These are phyloP conservation scores for Anthostomella pinea DNA, from an alignment of 2,329 filamentous ascomycete genomes.

Conservation along the genomic window DNA sequence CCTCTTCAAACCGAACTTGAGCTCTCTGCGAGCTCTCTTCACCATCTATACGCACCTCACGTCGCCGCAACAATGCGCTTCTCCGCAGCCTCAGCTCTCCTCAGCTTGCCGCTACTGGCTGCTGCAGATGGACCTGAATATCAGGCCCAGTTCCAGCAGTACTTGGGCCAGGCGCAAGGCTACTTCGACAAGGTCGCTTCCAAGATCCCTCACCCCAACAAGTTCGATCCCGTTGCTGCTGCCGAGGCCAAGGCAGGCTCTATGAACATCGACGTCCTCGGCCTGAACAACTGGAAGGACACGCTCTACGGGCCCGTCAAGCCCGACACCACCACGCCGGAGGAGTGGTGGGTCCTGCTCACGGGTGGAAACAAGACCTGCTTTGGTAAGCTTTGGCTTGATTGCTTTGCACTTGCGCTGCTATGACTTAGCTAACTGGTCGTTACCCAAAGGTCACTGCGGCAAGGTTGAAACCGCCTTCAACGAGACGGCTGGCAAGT, in stretches of 20 bases:
- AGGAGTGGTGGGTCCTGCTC: constrained; percentile 74
- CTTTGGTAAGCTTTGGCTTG: constrained; percentile 48
- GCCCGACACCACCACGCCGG: constrained; percentile 57
- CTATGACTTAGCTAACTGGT: constrained; percentile 9
- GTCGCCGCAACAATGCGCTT: constrained; percentile 53
- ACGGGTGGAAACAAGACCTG: constrained; percentile 78
- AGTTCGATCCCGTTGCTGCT: constrained; percentile 40
- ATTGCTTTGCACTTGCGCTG: background rate
- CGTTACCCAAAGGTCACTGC: constrained; percentile 56
- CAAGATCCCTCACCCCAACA: constrained; percentile 49
- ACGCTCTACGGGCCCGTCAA: constrained; percentile 62
- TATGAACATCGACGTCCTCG: constrained; percentile 55
- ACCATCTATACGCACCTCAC: constrained; percentile 4
- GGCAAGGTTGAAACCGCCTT: constrained; percentile 60
- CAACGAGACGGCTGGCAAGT: constrained; percentile 62
- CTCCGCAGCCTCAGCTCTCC: constrained; percentile 45
- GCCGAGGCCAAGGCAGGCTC: constrained; percentile 50
- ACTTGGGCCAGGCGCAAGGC: constrained; percentile 59
- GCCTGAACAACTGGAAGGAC: constrained; percentile 68
- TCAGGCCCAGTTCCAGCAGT: constrained; percentile 61
- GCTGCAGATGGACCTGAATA: constrained; percentile 55
- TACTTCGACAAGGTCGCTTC: constrained; percentile 51
- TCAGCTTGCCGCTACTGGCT: constrained; percentile 56
- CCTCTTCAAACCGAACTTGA: constrained; percentile 4
- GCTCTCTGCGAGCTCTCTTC: background rate